Evolutionary conservation across 192 early-diverging fungal genomes (phyloP), one percentile per base, ranked within the genome.

Genomic region (Helicostylum pulchrum): DNA sequence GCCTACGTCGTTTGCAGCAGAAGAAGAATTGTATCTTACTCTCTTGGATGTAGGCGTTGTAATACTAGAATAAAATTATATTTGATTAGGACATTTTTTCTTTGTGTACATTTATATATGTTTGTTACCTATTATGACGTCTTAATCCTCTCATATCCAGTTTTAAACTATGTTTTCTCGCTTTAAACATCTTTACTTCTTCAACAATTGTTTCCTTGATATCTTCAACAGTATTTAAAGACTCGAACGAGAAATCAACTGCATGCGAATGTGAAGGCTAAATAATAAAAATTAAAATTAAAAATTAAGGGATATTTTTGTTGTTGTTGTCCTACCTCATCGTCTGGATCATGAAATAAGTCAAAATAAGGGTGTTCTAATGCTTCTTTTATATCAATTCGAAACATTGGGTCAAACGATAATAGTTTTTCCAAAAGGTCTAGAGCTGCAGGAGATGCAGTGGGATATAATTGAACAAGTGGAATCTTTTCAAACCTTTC

Each of bases 291-390:
- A 14, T 47, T 7, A 8, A 53, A 43, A 11, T 49, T 30, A 46
- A 53, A 3, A 11, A 32, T 47, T 14, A 1, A 21, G 17, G 46
- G 15, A 46, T 19, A 10, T 36, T 36, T 36, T 44, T 56, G n/a
- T 10, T 26, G 5, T 48, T 51, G 23, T 32, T 12, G 20, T 44
- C 23, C 12, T 62, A 39, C 47, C 31, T 77, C 76, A 21, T 77
- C 68, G 49, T 63, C 69, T 15, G 65, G 64, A 50, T 77, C 72
- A 51, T 74, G 72, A 56, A 81, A 84, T 39, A 81, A 73, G 10
- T 78, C 80, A 71, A 99, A 70, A 71, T 95, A 99, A 31, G 94
- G 92, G 76, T 99, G 97, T n/a, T 74, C 70, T 14, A 99, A 81
- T 21, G 94, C 94, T 62, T 95, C 85, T 67, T 93, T 90, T 49